These are phyloP conservation scores for Lyophyllum shimeji DNA, from an alignment of 768 basidiomycete species.

Conservation along the genomic window DNA sequence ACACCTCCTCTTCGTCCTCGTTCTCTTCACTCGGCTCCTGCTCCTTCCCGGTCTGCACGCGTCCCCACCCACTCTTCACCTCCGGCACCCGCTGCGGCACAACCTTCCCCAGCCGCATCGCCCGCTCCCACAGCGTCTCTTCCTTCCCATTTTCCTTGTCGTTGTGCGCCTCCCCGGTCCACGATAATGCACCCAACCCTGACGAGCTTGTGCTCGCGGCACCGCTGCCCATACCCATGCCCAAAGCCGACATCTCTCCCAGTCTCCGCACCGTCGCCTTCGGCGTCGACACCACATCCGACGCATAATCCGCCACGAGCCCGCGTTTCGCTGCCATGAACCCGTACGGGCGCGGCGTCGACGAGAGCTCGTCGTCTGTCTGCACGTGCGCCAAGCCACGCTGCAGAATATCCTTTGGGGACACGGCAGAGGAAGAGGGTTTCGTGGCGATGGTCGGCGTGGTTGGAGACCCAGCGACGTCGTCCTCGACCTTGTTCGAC, in stretches of 20 bases:
- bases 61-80: constrained; percentile 5
- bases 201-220: neutral
- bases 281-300: constrained; percentile 12
- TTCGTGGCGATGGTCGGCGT: constrained; percentile 11
- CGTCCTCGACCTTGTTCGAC: constrained; percentile 16
- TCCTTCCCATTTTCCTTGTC: constrained; percentile 1
- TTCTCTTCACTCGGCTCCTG: neutral
- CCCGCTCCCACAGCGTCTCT: constrained; percentile 6
- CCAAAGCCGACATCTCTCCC: neutral
- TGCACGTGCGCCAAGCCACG: constrained; percentile 4
- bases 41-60: neutral
- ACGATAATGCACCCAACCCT: neutral
- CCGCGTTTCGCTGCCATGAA: constrained; percentile 3
- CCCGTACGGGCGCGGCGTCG: constrained; percentile 15
- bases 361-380: constrained; percentile 16
- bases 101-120: neutral
- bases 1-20: neutral
- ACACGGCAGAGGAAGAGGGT: constrained; percentile 10
- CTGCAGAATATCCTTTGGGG: constrained; percentile 17
- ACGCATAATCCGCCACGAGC: constrained; percentile 6
- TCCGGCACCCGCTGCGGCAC: neutral
- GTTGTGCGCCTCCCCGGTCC: constrained; percentile 3
- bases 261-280: neutral
- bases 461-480: constrained; percentile 11
- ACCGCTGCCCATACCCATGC: too few species aligned